These are phyloP conservation scores for Phytophthora podocarpi DNA, from an alignment of 352 stramenopile genomes.

Conservation along the genomic window DNA sequence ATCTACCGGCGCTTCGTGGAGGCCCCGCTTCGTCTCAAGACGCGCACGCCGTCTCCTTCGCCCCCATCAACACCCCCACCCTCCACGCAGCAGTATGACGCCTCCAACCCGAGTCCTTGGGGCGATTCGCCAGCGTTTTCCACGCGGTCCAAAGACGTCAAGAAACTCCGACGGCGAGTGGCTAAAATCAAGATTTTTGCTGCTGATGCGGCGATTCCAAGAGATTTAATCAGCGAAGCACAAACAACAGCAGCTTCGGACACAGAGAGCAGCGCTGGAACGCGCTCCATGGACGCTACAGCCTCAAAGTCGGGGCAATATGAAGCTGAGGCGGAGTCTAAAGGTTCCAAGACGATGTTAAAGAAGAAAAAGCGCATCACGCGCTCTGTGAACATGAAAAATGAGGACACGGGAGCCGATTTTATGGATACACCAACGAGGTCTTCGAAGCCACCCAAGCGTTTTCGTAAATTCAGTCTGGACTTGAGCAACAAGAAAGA, in stretches of 20 bases:
- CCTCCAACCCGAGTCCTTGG: background rate
- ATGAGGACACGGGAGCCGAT: conserved; percentile 36
- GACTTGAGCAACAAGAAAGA: conserved; percentile 6
- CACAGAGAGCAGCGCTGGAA: conserved; percentile 2
- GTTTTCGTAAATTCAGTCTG: conserved; percentile 33
- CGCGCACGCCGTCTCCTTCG: background rate
- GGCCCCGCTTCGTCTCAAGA: conserved; percentile 53
- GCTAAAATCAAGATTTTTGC: conserved; percentile 26
- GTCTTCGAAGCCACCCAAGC: conserved; percentile 43
- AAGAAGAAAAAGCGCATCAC: conserved; percentile 53
- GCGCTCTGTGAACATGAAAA: conserved; percentile 30
- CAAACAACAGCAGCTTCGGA: background rate
- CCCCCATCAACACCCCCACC: conserved; percentile 2
- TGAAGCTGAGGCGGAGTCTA: background rate
- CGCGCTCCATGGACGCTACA: conserved; percentile 1
- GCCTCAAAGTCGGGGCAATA: background rate
- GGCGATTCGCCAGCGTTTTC: conserved; percentile 13
- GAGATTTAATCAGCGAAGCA: background rate
- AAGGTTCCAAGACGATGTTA: background rate
- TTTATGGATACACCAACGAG: conserved; percentile 56
- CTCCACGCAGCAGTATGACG: conserved; percentile 14
- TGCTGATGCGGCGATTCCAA: background rate
- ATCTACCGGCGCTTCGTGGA: conserved; percentile 55
- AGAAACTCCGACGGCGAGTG: conserved; percentile 31
- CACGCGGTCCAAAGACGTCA: conserved; percentile 32